phyloP scores from a whole-genome alignment of 192 early-diverging fungal genomes.

The Coemansia sp. region DNA sequence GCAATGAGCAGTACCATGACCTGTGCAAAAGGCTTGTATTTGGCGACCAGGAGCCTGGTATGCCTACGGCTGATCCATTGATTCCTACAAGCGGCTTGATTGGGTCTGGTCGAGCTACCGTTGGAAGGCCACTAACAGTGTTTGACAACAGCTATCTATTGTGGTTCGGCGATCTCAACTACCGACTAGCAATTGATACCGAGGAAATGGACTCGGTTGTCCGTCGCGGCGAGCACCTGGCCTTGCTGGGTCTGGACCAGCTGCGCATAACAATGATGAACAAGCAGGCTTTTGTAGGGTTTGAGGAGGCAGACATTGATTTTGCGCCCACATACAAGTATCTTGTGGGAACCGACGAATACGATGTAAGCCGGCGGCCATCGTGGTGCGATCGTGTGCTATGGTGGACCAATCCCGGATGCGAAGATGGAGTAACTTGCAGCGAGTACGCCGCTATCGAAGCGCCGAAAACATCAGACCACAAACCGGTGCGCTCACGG shows the following conservation, averaged over 20 bases:
- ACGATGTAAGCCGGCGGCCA: slow-evolving; percentile 84
- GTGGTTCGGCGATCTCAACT: slow-evolving; percentile 96
- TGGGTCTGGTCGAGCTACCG: neutral
- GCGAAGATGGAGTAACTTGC: slow-evolving; percentile 34
- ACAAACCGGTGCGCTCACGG: slow-evolving; percentile 84
- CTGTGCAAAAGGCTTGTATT: slow-evolving; percentile 75
- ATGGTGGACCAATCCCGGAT: slow-evolving; percentile 69
- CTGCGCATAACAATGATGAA: slow-evolving; percentile 64
- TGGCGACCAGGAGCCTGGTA: slow-evolving; percentile 13
- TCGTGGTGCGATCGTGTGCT: slow-evolving; percentile 95
- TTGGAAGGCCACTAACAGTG: slow-evolving; percentile 45
- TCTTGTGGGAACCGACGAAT: slow-evolving; percentile 76
- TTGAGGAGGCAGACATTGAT: slow-evolving; percentile 72
- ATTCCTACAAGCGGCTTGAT: slow-evolving; percentile 6
- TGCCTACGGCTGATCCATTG: slow-evolving; percentile 26
- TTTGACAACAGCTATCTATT: slow-evolving; percentile 76
- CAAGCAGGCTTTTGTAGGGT: slow-evolving; percentile 77
- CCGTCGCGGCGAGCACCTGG: slow-evolving; percentile 58
- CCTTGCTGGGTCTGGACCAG: slow-evolving; percentile 82
- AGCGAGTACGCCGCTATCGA: slow-evolving; percentile 18
- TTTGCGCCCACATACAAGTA: slow-evolving; percentile 96
- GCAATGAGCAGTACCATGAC: slow-evolving; percentile 90
- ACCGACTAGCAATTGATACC: slow-evolving; percentile 74
- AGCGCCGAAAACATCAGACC: slow-evolving; percentile 59
- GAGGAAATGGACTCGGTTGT: slow-evolving; percentile 60